Percentiles rank a stretch among this genome's conserved stretches.
These are phyloP conservation scores for Thamnidium elegans DNA, from an alignment of 192 early-diverging fungal genomes.

Conservation along the genomic window DNA sequence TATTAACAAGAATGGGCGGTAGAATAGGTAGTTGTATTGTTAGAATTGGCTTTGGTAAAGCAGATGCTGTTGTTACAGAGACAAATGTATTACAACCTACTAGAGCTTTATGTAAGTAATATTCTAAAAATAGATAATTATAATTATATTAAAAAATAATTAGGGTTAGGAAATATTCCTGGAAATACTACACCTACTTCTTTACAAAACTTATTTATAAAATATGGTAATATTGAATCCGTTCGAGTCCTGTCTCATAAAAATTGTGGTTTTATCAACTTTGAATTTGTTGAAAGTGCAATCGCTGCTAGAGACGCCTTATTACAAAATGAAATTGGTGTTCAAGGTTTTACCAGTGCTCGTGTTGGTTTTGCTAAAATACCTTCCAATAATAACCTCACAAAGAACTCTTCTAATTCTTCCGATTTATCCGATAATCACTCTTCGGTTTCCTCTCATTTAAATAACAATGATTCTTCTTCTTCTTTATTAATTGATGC, in stretches of 20 bases:
- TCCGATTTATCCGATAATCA: no score
- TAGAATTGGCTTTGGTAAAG: slow-evolving; percentile 81
- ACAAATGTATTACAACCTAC: slow-evolving; percentile 67
- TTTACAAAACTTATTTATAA: slow-evolving; percentile 71
- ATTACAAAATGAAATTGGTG: slow-evolving; percentile 84
- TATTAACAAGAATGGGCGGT: slow-evolving; percentile 68
- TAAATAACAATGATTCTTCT: slow-evolving; percentile 11
- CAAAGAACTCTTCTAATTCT: slow-evolving; percentile 21
- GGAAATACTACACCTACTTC: slow-evolving; percentile 66
- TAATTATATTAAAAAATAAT: no score
- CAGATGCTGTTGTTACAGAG: slow-evolving; percentile 46
- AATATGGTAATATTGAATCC: slow-evolving; percentile 86
- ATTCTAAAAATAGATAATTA: neutral
- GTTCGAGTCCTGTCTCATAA: slow-evolving; percentile 93
- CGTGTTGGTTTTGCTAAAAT: slow-evolving; percentile 95
- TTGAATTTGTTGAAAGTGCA: slow-evolving; percentile 83
- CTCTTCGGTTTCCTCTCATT: no score
- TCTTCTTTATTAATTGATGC: neutral
- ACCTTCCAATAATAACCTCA: slow-evolving; percentile 50
- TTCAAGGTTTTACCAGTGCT: slow-evolving; percentile 58
- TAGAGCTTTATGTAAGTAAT: slow-evolving; percentile 65
- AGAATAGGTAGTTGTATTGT: slow-evolving; percentile 78
- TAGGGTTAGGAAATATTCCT: slow-evolving; percentile 93
- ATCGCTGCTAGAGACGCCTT: slow-evolving; percentile 82
- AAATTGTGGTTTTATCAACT: slow-evolving; percentile 97